A percentile compares a stretch with the other conserved stretches of the same genome.
Evolutionary conservation across 495 filamentous ascomycete species (phyloP).

Genomic region (Talaromyces liani): DNA sequence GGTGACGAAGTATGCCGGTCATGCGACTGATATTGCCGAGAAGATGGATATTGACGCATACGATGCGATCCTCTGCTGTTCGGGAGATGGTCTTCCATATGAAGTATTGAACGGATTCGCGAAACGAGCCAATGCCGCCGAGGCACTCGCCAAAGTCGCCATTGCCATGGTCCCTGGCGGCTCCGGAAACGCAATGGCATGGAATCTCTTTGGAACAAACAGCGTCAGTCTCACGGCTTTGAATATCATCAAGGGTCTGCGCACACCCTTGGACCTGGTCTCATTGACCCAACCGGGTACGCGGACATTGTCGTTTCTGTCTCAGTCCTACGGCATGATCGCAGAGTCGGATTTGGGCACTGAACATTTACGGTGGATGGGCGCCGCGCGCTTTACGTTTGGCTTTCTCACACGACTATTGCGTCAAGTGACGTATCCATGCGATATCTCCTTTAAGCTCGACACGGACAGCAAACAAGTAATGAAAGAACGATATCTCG

Average conservation of each 20-base stretch:
- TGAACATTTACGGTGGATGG: constrained; percentile 90
- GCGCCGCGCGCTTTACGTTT: constrained; percentile 71
- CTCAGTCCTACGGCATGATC: constrained; percentile 82
- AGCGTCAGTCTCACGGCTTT: constrained; percentile 70
- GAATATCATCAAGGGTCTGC: constrained; percentile 74
- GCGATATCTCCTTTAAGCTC: constrained; percentile 77
- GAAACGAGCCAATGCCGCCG: constrained; percentile 63
- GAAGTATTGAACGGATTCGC: constrained; percentile 93
- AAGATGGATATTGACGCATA: constrained; percentile 70
- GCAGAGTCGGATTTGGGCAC: constrained; percentile 86
- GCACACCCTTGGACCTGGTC: constrained; percentile 74
- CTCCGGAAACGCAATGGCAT: constrained; percentile 88
- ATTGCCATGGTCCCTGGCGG: constrained; percentile 88
- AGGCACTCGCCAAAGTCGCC: constrained; percentile 70
- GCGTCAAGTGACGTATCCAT: constrained; percentile 71
- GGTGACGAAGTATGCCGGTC: constrained; percentile 61
- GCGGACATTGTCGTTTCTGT: constrained; percentile 78
- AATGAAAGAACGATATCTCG: constrained; percentile 66
- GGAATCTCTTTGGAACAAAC: constrained; percentile 78
- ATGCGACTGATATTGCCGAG: constrained; percentile 73
- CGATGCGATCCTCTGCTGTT: constrained; percentile 82
- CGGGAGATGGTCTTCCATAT: constrained; percentile 84
- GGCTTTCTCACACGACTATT: constrained; percentile 71
- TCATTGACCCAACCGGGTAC: constrained; percentile 74
- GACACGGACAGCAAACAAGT: constrained; percentile 68